These are phyloP conservation scores for Halophytophthora batemanensis DNA, from an alignment of 352 stramenopile species.

Conservation along the genomic window DNA sequence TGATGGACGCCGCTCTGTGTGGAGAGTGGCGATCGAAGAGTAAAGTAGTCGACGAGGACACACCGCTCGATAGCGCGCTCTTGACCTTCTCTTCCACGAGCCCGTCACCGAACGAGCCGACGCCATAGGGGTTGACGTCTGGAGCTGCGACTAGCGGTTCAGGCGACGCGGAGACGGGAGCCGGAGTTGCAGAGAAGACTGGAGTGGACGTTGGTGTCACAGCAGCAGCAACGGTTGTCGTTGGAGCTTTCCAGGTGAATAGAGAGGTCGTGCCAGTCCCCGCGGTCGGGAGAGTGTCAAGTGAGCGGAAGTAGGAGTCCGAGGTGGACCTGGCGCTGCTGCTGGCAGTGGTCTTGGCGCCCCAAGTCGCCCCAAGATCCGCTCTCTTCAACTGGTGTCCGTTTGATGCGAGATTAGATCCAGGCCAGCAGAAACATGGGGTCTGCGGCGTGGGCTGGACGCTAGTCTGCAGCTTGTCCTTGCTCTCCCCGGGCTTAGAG, in stretches of 20 bases:
- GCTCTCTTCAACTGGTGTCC: too few species aligned
- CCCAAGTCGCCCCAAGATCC: too few species aligned
- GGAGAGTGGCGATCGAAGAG: slow-evolving; percentile 6
- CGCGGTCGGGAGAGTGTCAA: slow-evolving; percentile 1
- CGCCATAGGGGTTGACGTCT: slow-evolving; percentile 58
- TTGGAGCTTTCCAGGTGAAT: background rate
- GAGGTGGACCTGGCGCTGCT: background rate
- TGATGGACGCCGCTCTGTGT: background rate
- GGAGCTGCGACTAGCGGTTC: slow-evolving; percentile 38
- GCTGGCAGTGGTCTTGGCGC: background rate
- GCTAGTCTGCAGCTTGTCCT: too few species aligned
- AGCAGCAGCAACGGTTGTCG: background rate
- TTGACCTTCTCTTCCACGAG: slow-evolving; percentile 59
- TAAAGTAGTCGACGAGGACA: slow-evolving; percentile 6
- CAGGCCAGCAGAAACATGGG: too few species aligned
- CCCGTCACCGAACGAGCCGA: slow-evolving; percentile 48
- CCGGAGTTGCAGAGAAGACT: background rate
- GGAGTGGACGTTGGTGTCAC: background rate
- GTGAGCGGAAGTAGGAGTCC: background rate
- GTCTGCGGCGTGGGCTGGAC: too few species aligned
- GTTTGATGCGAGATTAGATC: too few species aligned
- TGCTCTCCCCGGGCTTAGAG: too few species aligned
- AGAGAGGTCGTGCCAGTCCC: background rate
- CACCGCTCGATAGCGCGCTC: slow-evolving; percentile 25
- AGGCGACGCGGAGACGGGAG: background rate